These are phyloP conservation scores for Penicillium malachiteum DNA, from an alignment of 495 filamentous ascomycete species.

Conservation along the genomic window DNA sequence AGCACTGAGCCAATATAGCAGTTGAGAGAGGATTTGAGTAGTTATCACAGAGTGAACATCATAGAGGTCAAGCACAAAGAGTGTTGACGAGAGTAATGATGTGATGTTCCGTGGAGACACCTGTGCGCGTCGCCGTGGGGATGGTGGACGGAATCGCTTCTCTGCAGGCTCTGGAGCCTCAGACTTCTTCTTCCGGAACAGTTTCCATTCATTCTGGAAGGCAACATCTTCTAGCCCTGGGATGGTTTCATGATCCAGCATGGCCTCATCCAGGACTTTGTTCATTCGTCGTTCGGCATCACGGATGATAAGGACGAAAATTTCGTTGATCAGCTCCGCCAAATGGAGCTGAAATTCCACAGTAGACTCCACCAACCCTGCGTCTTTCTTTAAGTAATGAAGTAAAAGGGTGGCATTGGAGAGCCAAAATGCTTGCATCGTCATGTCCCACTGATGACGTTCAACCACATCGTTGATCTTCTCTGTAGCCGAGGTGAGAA, in stretches of 20 bases:
- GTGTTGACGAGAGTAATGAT: slow-evolving; percentile 91
- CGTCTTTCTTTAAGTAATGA: slow-evolving; percentile 96
- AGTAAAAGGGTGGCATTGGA: slow-evolving; percentile 94
- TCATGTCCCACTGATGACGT: slow-evolving; percentile 98
- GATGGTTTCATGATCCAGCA: slow-evolving; percentile 98
- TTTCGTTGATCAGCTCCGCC: slow-evolving; percentile 94
- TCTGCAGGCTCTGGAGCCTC: slow-evolving; percentile 82
- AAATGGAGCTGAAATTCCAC: slow-evolving; percentile 89
- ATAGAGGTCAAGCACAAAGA: slow-evolving; percentile 97
- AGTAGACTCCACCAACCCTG: slow-evolving; percentile 76
- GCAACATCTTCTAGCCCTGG: slow-evolving; percentile 94
- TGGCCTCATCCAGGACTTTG: slow-evolving; percentile 86
- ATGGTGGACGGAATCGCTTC: slow-evolving; percentile 88
- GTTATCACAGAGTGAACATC: slow-evolving; percentile 98
- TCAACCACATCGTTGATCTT: slow-evolving; percentile 97
- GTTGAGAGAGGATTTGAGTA: slow-evolving; percentile 85
- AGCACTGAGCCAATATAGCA: slow-evolving; percentile 94
- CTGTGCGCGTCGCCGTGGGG: slow-evolving; percentile 90
- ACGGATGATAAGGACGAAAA: slow-evolving; percentile 96
- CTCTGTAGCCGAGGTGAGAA: slow-evolving; percentile 85
- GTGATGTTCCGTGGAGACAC: slow-evolving; percentile 92
- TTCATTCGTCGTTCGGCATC: slow-evolving; percentile 98
- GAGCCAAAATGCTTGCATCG: slow-evolving; percentile 96
- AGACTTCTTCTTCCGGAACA: slow-evolving; percentile 89
- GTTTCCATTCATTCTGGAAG: slow-evolving; percentile 97